Conservation (phyloP, 495 filamentous ascomycete genomes). For the Neurospora pannonica region DNA sequence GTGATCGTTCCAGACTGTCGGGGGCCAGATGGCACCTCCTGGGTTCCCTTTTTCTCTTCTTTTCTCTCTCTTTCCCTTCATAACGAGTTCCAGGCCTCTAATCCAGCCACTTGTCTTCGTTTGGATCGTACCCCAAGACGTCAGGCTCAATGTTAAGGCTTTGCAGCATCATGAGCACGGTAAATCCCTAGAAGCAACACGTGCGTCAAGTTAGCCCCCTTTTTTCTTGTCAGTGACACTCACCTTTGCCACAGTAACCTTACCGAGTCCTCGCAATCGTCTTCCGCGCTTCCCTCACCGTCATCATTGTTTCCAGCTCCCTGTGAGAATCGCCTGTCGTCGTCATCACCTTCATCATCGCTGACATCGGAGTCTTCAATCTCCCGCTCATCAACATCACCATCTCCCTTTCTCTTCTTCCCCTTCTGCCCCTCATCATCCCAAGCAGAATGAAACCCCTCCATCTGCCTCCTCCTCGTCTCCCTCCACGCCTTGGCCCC, state of each 20-base stretch:
- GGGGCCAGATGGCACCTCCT: not conserved
- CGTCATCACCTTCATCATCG: constrained; percentile 1
- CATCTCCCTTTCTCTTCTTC: constrained; percentile 2
- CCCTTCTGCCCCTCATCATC: not conserved
- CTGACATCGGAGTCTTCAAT: not conserved
- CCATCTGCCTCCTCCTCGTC: constrained; percentile 6
- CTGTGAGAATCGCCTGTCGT: not conserved
- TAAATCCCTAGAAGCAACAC: constrained; percentile 14
- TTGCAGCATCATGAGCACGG: constrained; percentile 24
- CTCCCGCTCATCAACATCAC: constrained; percentile 2
- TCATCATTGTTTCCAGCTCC: constrained; percentile 7
- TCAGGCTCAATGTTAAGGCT: constrained; percentile 24
- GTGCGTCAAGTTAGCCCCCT: constrained; percentile 4
- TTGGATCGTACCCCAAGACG: constrained; percentile 16
- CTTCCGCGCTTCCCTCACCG: not conserved
- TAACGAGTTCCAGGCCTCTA: not conserved
- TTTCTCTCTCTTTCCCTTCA: not conserved
- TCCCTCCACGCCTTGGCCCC: constrained; percentile 18
- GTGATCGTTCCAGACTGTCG: not conserved
- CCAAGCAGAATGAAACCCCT: not conserved
- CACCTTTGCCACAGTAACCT: not conserved
- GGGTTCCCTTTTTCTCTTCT: not conserved
- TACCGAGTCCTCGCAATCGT: constrained; percentile 6
- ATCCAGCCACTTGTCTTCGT: constrained; percentile 20
- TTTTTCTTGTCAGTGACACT: not conserved